Base-by-base conservation (phyloP, 2,329 filamentous ascomycete species). In the Amesomyces nigricolor region DNA sequence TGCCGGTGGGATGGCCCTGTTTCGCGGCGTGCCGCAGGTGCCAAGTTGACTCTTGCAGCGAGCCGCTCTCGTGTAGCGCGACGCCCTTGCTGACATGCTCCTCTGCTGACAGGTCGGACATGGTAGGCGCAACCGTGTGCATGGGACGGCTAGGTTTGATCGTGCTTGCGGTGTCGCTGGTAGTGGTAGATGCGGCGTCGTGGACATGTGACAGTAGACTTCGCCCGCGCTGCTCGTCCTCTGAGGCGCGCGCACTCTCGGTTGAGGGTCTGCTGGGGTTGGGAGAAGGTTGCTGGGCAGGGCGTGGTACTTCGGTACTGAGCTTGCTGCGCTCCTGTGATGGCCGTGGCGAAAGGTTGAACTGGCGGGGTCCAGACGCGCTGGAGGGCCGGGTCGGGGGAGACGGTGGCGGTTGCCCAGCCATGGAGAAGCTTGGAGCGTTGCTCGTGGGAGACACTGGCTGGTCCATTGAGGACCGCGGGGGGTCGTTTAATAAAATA, bases 1-100 rank as follows among this genome's bases (percentile, higher is more conserved):
- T 99, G 19, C 87, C 94, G 0, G 92, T 96, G 0, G 94, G 89
- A 56, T 95, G 82, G 46, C 90, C 89, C 54, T 89, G 86, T 64
- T 86, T 85, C 0, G 94, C 92, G 4, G 94, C 94, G 57, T 95
- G 82, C 35, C 94, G 87, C 44, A 99, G 79, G 68, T 99, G 94
- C 67, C 97, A 99, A 0, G 94, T 97, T 0, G 92, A 97, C 71
- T 97, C 91, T 60, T 91, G 91, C 30, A 96, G 75, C 10, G 88
- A 86, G 16, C 92, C 92, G 46, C 86, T 84, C 68, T 96, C 89
- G 67, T 99, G 94, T 57, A 90, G 86, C 59, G 89, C 85, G 55
- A 99, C 94, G 8, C 90, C 94, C 72, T 92, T 94, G 29, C 87
- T 80, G 45, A 97, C 82, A 68, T 99, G 92, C 57, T 97, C 88